These are phyloP conservation scores for Kodamaea derodonti DNA, from an alignment of 1,139 yeast species.

Conservation along the genomic window DNA sequence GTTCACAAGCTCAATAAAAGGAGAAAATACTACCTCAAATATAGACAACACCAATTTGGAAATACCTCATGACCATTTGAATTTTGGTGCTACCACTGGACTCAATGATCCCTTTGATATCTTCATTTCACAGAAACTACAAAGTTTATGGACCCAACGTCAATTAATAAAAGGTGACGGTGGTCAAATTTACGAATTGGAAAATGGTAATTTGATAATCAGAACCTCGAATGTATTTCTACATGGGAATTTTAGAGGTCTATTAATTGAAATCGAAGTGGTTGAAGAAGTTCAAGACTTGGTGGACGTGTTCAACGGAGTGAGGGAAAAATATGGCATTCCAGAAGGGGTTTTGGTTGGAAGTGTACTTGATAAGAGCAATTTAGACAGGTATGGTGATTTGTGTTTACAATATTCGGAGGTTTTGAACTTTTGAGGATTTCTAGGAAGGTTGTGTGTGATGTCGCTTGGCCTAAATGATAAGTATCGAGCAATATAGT, in stretches of 20 bases:
- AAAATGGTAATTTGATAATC: conserved; percentile 43
- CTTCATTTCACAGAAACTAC: conserved; percentile 53
- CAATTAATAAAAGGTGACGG: conserved; percentile 81
- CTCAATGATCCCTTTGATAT: conserved; percentile 48
- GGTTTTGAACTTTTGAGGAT: conserved; percentile 35
- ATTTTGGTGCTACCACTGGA: conserved; percentile 46
- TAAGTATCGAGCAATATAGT: too few species aligned
- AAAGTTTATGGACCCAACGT: conserved; percentile 66
- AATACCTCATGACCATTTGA: conserved; percentile 39
- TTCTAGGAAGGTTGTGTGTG: not conserved
- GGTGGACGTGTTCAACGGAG: conserved; percentile 20
- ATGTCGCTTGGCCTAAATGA: too few species aligned
- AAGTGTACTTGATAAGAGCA: conserved; percentile 26
- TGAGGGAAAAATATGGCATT: conserved; percentile 35
- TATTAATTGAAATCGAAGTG: conserved; percentile 55
- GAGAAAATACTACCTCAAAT: conserved; percentile 27
- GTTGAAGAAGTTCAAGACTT: conserved; percentile 1
- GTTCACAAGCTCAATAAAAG: conserved; percentile 36
- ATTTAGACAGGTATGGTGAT: conserved; percentile 37
- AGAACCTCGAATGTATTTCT: conserved; percentile 68
- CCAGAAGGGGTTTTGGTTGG: conserved; percentile 39
- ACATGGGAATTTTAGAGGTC: conserved; percentile 72
- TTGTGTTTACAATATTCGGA: conserved; percentile 46
- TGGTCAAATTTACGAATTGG: conserved; percentile 56
- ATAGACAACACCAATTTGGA: conserved; percentile 15